Evolutionary conservation across 805 yeast genomes (phyloP).

Genomic region (Pichia cabralensis): DNA sequence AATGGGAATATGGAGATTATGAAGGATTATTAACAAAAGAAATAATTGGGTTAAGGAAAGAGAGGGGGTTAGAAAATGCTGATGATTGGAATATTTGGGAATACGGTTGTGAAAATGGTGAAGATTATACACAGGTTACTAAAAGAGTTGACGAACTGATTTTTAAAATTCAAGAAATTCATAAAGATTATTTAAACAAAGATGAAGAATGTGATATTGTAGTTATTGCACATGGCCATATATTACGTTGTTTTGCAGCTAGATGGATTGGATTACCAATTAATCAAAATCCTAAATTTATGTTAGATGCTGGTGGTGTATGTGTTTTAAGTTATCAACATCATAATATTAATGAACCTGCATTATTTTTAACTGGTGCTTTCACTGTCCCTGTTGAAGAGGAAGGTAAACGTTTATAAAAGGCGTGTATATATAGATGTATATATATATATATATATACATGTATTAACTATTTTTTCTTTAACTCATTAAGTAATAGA

Average conservation of each 20-base stretch:
- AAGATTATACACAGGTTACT: constrained; percentile 54
- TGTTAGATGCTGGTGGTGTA: constrained; percentile 91
- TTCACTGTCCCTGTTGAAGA: constrained; percentile 64
- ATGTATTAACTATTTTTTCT: constrained; percentile 10
- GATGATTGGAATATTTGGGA: constrained; percentile 72
- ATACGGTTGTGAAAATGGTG: constrained; percentile 93
- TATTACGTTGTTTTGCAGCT: constrained; percentile 79
- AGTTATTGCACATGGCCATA: constrained; percentile 90
- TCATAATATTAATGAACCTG: constrained; percentile 76
- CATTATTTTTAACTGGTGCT: constrained; percentile 75
- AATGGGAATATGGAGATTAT: constrained; percentile 96
- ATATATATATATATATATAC: neutral
- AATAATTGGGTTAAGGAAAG: constrained; percentile 49
- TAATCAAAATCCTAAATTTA: constrained; percentile 60
- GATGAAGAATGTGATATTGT: constrained; percentile 59
- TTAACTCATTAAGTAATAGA: constrained; percentile 38
- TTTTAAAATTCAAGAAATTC: constrained; percentile 50
- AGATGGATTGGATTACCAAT: constrained; percentile 70
- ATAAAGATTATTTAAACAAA: constrained; percentile 39
- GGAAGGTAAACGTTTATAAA: constrained; percentile 26
- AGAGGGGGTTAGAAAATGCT: constrained; percentile 42
- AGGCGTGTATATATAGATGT: neutral
- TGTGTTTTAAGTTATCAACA: constrained; percentile 90
- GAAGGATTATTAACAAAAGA: constrained; percentile 72
- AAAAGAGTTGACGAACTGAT: constrained; percentile 65